A percentile compares a stretch with the other conserved stretches of the same genome.
Evolutionary conservation across 176 grass and related monocot species (phyloP).

Genomic region (Carex parvula): DNA sequence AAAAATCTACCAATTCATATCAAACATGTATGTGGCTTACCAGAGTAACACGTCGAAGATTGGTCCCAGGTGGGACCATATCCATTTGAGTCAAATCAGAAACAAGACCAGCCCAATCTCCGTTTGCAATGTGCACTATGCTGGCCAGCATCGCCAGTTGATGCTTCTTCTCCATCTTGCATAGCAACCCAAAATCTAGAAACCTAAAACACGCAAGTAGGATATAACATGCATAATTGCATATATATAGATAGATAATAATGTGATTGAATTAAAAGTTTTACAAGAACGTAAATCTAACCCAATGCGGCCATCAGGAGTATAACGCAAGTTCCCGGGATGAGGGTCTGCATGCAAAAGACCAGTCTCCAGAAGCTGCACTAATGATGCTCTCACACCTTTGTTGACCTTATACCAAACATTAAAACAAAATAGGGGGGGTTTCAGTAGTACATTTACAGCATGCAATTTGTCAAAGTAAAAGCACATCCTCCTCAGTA

Average conservation of each 20-base stretch:
- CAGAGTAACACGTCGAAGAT: constrained; percentile 75
- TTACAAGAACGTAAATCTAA: constrained; percentile 37
- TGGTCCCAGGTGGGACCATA: constrained; percentile 72
- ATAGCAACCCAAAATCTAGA: constrained; percentile 98
- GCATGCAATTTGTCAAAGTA: not conserved
- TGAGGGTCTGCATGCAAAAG: constrained; percentile 95
- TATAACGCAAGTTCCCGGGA: constrained; percentile 87
- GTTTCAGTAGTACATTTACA: not conserved
- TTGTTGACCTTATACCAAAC: constrained; percentile 73
- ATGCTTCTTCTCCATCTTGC: constrained; percentile 91
- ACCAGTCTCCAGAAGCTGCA: constrained; percentile 95
- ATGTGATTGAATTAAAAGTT: not conserved
- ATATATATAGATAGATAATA: constrained; percentile 1
- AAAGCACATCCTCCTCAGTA: not conserved
- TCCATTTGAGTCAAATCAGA: constrained; percentile 90
- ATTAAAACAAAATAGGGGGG: not conserved
- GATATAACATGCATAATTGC: constrained; percentile 12
- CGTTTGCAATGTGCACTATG: constrained; percentile 86
- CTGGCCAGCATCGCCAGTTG: constrained; percentile 83
- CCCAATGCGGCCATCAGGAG: constrained; percentile 76
- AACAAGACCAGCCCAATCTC: constrained; percentile 85
- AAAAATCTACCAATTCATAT: not conserved
- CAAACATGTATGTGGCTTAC: constrained; percentile 42
- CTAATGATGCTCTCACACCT: constrained; percentile 71
- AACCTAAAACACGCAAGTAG: constrained; percentile 51